phyloP scores from a whole-genome alignment of 176 grass and related monocot species.

The Tillandsia fasciculata region DNA sequence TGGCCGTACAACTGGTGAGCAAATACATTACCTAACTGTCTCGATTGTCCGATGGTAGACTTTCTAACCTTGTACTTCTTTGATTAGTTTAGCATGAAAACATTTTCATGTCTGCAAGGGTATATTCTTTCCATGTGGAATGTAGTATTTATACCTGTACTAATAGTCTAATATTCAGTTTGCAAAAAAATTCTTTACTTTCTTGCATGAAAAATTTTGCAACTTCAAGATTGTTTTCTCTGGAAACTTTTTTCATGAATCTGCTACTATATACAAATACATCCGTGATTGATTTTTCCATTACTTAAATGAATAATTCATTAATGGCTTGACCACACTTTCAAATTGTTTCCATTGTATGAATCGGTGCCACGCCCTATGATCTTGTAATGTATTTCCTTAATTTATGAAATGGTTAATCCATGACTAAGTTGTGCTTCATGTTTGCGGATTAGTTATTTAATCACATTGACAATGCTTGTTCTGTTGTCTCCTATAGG shows the following conservation, averaged over 20 bases:
- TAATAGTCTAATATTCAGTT: too few relatives aligned
- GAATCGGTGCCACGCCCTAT: neutral
- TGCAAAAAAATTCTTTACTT: neutral
- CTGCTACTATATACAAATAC: neutral
- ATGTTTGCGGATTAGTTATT: neutral
- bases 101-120: neutral
- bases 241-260: neutral
- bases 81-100: neutral
- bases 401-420: too few relatives aligned
- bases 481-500: neutral
- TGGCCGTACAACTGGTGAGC: constrained; percentile 14
- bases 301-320: neutral
- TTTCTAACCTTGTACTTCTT: neutral
- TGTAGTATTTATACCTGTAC: neutral
- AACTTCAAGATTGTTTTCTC: neutral
- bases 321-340: neutral
- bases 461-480: neutral
- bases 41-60: neutral
- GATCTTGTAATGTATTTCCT: too few relatives aligned
- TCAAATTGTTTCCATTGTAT: neutral
- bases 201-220: neutral
- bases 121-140: neutral
- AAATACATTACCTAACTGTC: neutral
- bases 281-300: neutral
- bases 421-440: neutral